A percentile compares a stretch with the other conserved stretches of the same genome.
Evolutionary conservation across 192 early-diverging fungal genomes (phyloP).

Genomic region (Entomortierella beljakovae): DNA sequence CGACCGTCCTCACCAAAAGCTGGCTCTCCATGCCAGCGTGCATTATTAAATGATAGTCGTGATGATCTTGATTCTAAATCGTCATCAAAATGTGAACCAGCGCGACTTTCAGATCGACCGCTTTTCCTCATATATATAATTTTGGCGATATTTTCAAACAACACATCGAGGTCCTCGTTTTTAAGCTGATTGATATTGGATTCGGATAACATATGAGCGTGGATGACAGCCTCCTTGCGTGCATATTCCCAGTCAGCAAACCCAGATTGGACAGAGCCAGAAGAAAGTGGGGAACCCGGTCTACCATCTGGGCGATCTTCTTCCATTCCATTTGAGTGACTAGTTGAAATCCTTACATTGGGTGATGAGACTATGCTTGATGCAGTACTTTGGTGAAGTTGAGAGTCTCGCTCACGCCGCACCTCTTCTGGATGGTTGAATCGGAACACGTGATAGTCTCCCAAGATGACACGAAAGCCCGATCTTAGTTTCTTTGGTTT

Average conservation of each 20-base stretch:
- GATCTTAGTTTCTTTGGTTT: constrained; percentile 69
- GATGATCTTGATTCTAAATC: constrained; percentile 54
- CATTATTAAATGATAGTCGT: constrained; percentile 33
- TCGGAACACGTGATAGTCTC: constrained; percentile 84
- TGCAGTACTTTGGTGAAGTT: constrained; percentile 24
- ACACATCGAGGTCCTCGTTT: constrained; percentile 65
- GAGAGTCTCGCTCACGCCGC: constrained; percentile 68
- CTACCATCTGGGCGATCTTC: constrained; percentile 54
- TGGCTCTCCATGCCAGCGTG: constrained; percentile 36
- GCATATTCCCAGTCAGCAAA: constrained; percentile 84
- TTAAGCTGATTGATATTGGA: constrained; percentile 60
- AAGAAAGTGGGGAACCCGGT: constrained; percentile 51
- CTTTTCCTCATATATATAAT: constrained; percentile 61
- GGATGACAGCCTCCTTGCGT: constrained; percentile 73
- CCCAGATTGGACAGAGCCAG: constrained; percentile 60
- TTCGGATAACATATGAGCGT: constrained; percentile 60
- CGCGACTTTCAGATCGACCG: constrained; percentile 62
- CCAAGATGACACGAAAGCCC: constrained; percentile 85
- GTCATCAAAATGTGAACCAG: constrained; percentile 55
- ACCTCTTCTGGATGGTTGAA: constrained; percentile 89
- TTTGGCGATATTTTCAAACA: constrained; percentile 69
- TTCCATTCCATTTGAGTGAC: constrained; percentile 36
- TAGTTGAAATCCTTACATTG: neutral
- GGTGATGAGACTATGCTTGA: constrained; percentile 43
- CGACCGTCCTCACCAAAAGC: constrained; percentile 58